These are phyloP conservation scores for Solanum chilense DNA, from an alignment of 257 asterid genomes.

Conservation along the genomic window DNA sequence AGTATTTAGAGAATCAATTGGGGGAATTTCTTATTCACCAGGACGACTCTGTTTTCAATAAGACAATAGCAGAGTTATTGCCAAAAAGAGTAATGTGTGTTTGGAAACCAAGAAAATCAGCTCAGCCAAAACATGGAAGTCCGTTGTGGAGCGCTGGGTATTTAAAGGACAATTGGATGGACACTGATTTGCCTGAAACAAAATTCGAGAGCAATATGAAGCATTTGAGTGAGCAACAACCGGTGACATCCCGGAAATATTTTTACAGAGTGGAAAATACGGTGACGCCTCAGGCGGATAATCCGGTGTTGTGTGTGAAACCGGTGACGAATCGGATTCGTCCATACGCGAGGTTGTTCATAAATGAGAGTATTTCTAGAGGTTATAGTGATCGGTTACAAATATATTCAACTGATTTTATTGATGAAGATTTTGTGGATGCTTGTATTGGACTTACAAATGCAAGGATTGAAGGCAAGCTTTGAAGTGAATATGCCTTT, in stretches of 20 bases:
- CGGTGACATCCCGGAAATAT: conserved; percentile 36
- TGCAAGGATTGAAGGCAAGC: conserved; percentile 60
- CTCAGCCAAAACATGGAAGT: conserved; percentile 44
- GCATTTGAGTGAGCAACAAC: conserved; percentile 46
- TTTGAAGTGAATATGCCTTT: not conserved
- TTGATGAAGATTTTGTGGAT: conserved; percentile 79
- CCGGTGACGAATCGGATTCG: conserved; percentile 73
- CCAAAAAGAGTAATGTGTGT: conserved; percentile 79
- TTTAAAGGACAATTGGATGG: conserved; percentile 72
- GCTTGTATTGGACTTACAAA: conserved; percentile 63
- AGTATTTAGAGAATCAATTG: conserved; percentile 49
- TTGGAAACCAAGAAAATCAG: conserved; percentile 75
- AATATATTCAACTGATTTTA: conserved; percentile 73
- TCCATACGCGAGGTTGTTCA: conserved; percentile 60
- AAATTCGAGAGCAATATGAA: conserved; percentile 80
- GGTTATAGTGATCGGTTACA: conserved; percentile 53
- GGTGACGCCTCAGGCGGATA: conserved; percentile 87
- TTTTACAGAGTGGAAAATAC: conserved; percentile 94
- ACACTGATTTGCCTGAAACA: conserved; percentile 75
- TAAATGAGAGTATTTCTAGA: conserved; percentile 30
- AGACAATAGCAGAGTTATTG: conserved; percentile 47
- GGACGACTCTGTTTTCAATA: conserved; percentile 48
- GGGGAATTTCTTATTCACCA: conserved; percentile 63
- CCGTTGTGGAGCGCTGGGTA: conserved; percentile 60
- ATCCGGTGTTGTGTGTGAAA: conserved; percentile 67